Base-by-base conservation (phyloP, 2,329 filamentous ascomycete species). In the Seiridium cupressi region DNA sequence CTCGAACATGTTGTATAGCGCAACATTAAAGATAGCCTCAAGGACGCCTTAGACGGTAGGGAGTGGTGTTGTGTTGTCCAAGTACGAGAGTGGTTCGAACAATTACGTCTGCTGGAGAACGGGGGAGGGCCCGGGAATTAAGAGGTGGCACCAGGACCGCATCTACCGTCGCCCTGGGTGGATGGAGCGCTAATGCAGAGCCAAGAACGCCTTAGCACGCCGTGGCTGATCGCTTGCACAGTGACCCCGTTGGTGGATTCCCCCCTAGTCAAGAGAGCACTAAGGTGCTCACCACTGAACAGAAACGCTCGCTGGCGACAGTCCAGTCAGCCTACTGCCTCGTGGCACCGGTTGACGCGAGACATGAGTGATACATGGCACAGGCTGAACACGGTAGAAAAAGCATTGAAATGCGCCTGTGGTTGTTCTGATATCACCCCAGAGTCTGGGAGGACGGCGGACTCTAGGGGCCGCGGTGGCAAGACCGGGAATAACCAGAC, bases 1-100 rank as follows among this genome's bases (percentile, higher is more conserved):
- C 60, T 65, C 64, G 58, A 65, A 66, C 68, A 69, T 69, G 57
- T 62, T 60, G 55, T 61, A 47, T 38, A n/a, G 32, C 11, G 32
- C 32, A 53, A 38, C 51, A 53, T 53, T 32, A 38, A 53, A 35
- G 35, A 53, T 18, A 7, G 11, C 2, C 32, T 8, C 13, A 8
- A 5, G n/a, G n/a, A 38, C n/a, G 31, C 32, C 31, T 53, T 42
- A 13, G 7, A 13, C 13, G 13, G 7, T 13, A 42, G 13, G 7
- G 38, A 8, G 38, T 8, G 13, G 38, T 42, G 38, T 7, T 42
- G 7, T 42, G 38, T 42, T 42, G 38, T 42, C 38, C 38, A 42
- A 42, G 38, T 8, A 42, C 13, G 38, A 42, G 13, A 42, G 13
- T 13, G 13, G 38, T 8, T 13, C 7, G 13, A 42, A 9, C 46